phyloP scores from a whole-genome alignment of 2,329 filamentous ascomycete species.

The Scleromitrula shiraiana region DNA sequence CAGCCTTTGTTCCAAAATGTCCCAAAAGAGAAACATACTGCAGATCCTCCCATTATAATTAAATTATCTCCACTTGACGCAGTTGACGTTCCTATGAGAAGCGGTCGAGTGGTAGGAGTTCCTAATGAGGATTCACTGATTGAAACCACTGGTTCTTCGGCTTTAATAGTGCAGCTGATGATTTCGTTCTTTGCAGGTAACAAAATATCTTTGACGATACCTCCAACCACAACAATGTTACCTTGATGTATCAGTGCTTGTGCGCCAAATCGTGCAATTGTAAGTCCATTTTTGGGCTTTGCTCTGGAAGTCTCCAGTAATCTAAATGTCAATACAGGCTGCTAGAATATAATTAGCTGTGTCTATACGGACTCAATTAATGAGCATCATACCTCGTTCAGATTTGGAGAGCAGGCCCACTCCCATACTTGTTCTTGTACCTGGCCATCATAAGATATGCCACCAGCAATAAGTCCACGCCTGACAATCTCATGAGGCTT shows the following conservation, averaged over 20 bases:
- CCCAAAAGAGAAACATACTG: conserved; percentile 86
- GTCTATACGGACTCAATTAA: neutral
- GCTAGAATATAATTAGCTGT: neutral
- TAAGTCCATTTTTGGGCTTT: neutral
- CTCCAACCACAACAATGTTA: conserved; percentile 35
- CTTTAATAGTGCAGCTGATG: conserved; percentile 2
- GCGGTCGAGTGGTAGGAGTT: conserved; percentile 42
- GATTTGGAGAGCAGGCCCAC: conserved; percentile 31
- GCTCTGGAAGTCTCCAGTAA: neutral
- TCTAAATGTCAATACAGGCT: neutral
- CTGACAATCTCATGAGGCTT: conserved; percentile 21
- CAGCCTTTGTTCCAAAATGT: conserved; percentile 67
- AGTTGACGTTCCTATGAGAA: conserved; percentile 63
- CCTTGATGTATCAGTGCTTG: conserved; percentile 28
- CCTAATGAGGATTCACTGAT: neutral
- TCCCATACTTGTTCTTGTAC: conserved; percentile 1
- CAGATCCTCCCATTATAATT: conserved; percentile 68
- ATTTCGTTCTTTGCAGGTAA: conserved; percentile 46
- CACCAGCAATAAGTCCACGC: conserved; percentile 63
- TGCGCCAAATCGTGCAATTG: conserved; percentile 37
- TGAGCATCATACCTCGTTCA: conserved; percentile 13
- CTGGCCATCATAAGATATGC: conserved; percentile 39
- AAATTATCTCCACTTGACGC: conserved; percentile 41
- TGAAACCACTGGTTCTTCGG: neutral
- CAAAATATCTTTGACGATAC: conserved; percentile 35